These are phyloP conservation scores for Tolypocladium nubicola DNA, from an alignment of 2,329 filamentous ascomycete genomes.

Conservation along the genomic window DNA sequence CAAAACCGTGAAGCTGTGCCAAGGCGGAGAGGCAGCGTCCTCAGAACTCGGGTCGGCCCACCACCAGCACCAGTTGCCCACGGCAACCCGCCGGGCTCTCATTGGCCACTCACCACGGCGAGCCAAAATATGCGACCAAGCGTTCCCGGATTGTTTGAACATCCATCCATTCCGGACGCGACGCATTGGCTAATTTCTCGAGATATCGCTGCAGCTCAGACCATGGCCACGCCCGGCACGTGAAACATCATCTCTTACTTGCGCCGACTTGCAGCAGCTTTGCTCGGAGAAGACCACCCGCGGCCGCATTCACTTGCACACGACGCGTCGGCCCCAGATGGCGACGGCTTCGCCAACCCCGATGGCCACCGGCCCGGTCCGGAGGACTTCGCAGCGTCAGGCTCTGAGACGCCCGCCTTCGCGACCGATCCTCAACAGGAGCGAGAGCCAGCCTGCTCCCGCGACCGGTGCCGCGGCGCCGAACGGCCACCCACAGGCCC, in stretches of 20 bases:
- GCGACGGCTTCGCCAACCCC: slow-evolving; percentile 46
- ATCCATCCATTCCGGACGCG: slow-evolving; percentile 1
- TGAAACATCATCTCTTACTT: slow-evolving; percentile 23
- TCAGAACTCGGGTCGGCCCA: neutral
- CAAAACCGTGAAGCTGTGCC: neutral
- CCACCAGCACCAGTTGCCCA: slow-evolving; percentile 14
- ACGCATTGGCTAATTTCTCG: slow-evolving; percentile 6
- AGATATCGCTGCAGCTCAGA: slow-evolving; percentile 15
- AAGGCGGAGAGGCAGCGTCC: neutral
- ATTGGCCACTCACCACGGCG: slow-evolving; percentile 15
- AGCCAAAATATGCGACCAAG: slow-evolving; percentile 16
- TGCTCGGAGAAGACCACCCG: neutral
- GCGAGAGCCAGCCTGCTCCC: slow-evolving; percentile 31
- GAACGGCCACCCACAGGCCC: slow-evolving; percentile 15
- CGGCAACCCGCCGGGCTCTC: slow-evolving; percentile 16
- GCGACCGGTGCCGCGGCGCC: slow-evolving; percentile 14
- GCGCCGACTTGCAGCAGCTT: slow-evolving; percentile 1
- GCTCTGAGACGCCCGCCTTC: slow-evolving; percentile 39
- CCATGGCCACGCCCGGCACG: slow-evolving; percentile 29
- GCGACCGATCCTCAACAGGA: slow-evolving; percentile 31
- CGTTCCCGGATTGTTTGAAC: neutral
- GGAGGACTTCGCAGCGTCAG: slow-evolving; percentile 47
- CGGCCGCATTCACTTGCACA: slow-evolving; percentile 1
- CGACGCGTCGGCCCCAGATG: slow-evolving; percentile 24
- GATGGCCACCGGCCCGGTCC: slow-evolving; percentile 35